Conservation (phyloP, 1,284 basidiomycete genomes). For the Cutaneotrichosporon mucoides region DNA sequence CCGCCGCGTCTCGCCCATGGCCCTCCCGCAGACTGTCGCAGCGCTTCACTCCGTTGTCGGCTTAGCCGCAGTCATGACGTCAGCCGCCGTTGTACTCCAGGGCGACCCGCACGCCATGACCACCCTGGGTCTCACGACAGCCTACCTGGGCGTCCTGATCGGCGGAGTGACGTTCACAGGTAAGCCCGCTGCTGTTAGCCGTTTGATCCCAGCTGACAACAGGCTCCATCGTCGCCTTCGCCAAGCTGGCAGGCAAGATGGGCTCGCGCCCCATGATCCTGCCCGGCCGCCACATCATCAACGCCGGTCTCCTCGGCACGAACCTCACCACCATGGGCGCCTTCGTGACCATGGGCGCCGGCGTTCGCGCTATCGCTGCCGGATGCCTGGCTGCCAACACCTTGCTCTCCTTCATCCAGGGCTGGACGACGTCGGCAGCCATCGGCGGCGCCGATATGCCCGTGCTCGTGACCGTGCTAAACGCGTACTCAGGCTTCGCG, state of each 20-base stretch:
- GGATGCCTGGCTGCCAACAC: conserved; percentile 68
- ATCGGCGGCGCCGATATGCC: conserved; percentile 88
- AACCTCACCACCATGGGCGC: conserved; percentile 69
- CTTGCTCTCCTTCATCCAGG: conserved; percentile 71
- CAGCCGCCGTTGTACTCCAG: conserved; percentile 69
- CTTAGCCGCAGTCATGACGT: conserved; percentile 76
- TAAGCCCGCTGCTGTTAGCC: conserved; percentile 43
- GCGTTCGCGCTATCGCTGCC: conserved; percentile 67
- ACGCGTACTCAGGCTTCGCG: conserved; percentile 84
- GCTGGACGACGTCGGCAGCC: conserved; percentile 71
- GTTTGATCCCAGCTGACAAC: conserved; percentile 62
- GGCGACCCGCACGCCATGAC: conserved; percentile 58
- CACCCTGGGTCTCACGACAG: conserved; percentile 69
- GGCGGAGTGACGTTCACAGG: conserved; percentile 50
- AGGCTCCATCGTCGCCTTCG: conserved; percentile 79
- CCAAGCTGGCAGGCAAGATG: conserved; percentile 76
- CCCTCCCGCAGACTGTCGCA: conserved; percentile 74
- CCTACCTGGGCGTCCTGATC: conserved; percentile 78
- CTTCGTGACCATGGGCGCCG: conserved; percentile 65
- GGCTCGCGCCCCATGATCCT: conserved; percentile 65
- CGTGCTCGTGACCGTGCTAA: conserved; percentile 79
- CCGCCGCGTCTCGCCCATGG: conserved; percentile 73
- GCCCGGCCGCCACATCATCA: conserved; percentile 71
- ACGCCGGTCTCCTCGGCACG: conserved; percentile 61
- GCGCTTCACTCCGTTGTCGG: conserved; percentile 75